phyloP scores from a whole-genome alignment of 2,329 filamentous ascomycete species.

The Stachybotrys elegans region DNA sequence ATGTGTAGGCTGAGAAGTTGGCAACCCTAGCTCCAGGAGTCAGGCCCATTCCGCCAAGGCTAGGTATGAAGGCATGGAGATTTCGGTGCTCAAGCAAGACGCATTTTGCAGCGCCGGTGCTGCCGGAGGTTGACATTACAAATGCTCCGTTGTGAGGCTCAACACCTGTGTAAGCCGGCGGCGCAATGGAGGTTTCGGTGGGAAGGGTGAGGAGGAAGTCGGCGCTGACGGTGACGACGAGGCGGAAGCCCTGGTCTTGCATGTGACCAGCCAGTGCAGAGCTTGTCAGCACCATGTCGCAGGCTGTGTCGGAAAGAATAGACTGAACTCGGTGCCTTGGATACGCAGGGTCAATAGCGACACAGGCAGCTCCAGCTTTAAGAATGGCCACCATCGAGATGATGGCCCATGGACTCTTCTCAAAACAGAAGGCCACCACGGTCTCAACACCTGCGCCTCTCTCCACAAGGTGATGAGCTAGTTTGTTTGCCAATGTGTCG shows the following conservation, averaged over 20 bases:
- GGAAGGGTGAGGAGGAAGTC: background rate
- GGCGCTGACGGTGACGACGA: background rate
- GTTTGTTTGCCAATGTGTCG: background rate
- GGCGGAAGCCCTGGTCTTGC: background rate
- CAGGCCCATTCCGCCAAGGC: background rate
- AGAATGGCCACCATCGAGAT: background rate
- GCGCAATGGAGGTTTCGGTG: background rate
- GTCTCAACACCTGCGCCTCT: background rate
- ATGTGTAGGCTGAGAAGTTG: conserved; percentile 11
- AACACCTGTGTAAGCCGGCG: background rate
- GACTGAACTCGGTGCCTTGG: background rate
- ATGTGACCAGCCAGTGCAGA: background rate
- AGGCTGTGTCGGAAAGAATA: background rate
- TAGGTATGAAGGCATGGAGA: background rate
- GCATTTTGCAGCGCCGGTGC: conserved; percentile 12
- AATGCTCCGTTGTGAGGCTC: conserved; percentile 5
- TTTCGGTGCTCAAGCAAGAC: conserved; percentile 9
- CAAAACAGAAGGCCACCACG: background rate
- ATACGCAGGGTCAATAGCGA: background rate
- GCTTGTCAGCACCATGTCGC: background rate
- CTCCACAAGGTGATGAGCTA: background rate
- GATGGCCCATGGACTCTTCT: background rate
- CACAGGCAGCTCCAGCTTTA: background rate
- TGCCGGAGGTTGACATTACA: conserved; percentile 11
- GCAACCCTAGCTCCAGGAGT: background rate